Evolutionary conservation across 768 basidiomycete species (phyloP).

Genomic region (Suillus subalutaceus): DNA sequence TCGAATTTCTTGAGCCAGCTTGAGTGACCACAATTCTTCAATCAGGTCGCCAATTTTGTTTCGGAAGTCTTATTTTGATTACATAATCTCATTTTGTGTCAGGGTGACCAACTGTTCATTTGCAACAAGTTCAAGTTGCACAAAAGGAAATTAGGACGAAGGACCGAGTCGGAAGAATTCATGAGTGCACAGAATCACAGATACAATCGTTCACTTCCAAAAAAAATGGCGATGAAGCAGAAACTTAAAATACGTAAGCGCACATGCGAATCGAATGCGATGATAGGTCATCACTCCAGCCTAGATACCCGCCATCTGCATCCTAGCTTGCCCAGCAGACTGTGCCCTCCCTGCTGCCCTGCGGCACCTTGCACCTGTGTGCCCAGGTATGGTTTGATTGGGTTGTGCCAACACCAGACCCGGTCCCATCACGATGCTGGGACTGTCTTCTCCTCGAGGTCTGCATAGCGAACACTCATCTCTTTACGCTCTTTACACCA

Average conservation of each 20-base stretch:
- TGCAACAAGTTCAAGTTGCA: not conserved
- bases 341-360: slow-evolving; percentile 32
- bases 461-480: slow-evolving; percentile 73
- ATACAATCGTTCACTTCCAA: slow-evolving; percentile 40
- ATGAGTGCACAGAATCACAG: slow-evolving; percentile 28
- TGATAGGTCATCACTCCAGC: slow-evolving; percentile 17
- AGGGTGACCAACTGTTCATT: slow-evolving; percentile 8
- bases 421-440: slow-evolving; percentile 58
- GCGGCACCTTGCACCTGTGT: slow-evolving; percentile 40
- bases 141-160: slow-evolving; percentile 5
- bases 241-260: slow-evolving; percentile 24
- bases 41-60: not conserved
- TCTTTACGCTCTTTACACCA: slow-evolving; percentile 80
- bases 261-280: slow-evolving; percentile 19
- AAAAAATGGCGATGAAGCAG: slow-evolving; percentile 27
- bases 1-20: not conserved
- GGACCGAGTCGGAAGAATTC: slow-evolving; percentile 32
- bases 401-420: slow-evolving; percentile 46
- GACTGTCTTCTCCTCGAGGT: slow-evolving; percentile 72
- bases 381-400: slow-evolving; percentile 37
- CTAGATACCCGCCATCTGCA: slow-evolving; percentile 39
- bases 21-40: not conserved
- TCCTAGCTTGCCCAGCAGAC: slow-evolving; percentile 32
- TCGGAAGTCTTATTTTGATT: not conserved
- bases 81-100: not conserved